Evolutionary conservation across 1,139 yeast genomes (phyloP), one percentile per base, ranked within the genome.

Genomic region (Zygotorulaspora mrakii): DNA sequence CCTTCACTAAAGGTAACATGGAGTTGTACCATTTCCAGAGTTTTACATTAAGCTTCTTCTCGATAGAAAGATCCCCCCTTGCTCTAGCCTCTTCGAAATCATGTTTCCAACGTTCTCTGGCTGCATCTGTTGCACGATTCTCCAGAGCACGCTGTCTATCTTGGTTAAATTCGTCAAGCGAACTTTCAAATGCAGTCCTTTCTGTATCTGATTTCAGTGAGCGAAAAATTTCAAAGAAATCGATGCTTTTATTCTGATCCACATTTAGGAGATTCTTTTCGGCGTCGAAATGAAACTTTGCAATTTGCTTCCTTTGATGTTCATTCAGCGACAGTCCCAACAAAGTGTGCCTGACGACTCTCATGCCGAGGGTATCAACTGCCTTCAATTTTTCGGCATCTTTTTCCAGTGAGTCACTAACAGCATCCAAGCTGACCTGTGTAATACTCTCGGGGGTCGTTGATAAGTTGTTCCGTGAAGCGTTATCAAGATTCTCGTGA

Each of bases 61-160:
- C 72, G 34, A 80, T 65, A 17, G 77, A 64, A 31, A 78, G 49
- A 6, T 70, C 76, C n/a, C 89, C 88, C 52, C 82, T 70, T 35
- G 72, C 75, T 46, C 75, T 76, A 61, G 82, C 70, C 43, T 77
- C 81, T 53, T 86, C 94, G 54, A 77, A 82, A 50, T 82, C 91
- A 53, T 80, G 82, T 56, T 77, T 81, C 97, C 97, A 91, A 60
- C 84, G 82, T 55, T 81, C 86, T 48, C 75, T 78, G 0, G 97
- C 95, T 2, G 91, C 91, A 52, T 84, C 91, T 7, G 83, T 71
- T 3, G 95, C 94, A 45, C 83, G 73, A 23, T 79, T 71, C 60
- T 91, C 98, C 31, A 91, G 63, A 34, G 74, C 74, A 41, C 77
- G 68, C 61, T 91, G 96, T 57, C 98, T 77, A 17, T 76, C 77